A percentile compares a stretch with the other conserved stretches of the same genome.
Evolutionary conservation across 1,284 basidiomycete species (phyloP).

Genomic region (Apiotrichum domesticum): DNA sequence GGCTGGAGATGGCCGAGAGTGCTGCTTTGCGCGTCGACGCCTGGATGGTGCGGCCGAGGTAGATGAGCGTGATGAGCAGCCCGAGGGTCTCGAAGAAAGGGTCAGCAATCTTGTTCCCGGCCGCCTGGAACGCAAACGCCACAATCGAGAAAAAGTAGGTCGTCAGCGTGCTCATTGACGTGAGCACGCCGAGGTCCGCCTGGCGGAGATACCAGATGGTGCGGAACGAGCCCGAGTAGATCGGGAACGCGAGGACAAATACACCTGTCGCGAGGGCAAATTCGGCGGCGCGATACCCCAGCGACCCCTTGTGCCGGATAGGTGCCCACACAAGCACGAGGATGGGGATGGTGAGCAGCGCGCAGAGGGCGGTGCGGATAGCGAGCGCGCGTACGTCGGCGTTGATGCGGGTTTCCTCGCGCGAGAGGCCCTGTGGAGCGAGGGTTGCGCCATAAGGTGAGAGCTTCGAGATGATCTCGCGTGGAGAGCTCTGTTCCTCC

Average conservation of each 20-base stretch:
- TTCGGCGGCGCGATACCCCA: slow-evolving; percentile 45
- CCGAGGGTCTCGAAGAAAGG: slow-evolving; percentile 53
- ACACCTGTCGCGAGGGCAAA: slow-evolving; percentile 49
- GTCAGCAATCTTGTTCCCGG: slow-evolving; percentile 42
- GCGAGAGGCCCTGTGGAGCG: neutral
- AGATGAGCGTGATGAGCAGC: slow-evolving; percentile 51
- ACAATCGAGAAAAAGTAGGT: slow-evolving; percentile 51
- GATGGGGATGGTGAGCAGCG: slow-evolving; percentile 49
- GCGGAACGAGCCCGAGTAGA: slow-evolving; percentile 46
- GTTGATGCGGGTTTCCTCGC: slow-evolving; percentile 8
- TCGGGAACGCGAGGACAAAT: slow-evolving; percentile 47
- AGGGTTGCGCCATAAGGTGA: slow-evolving; percentile 8
- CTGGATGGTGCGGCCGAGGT: slow-evolving; percentile 49
- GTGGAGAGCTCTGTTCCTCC: no score
- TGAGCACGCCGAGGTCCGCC: slow-evolving; percentile 50
- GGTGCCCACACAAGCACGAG: slow-evolving; percentile 52
- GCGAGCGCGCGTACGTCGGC: slow-evolving; percentile 33
- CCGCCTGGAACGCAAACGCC: slow-evolving; percentile 46
- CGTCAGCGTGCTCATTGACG: slow-evolving; percentile 48
- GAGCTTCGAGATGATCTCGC: neutral
- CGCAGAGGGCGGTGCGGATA: slow-evolving; percentile 41
- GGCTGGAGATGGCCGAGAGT: slow-evolving; percentile 40
- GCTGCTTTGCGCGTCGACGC: slow-evolving; percentile 47
- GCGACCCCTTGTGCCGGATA: slow-evolving; percentile 37
- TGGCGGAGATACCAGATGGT: slow-evolving; percentile 47